Conservation (phyloP, 2,329 filamentous ascomycete species). For the Colletotrichum salicis region DNA sequence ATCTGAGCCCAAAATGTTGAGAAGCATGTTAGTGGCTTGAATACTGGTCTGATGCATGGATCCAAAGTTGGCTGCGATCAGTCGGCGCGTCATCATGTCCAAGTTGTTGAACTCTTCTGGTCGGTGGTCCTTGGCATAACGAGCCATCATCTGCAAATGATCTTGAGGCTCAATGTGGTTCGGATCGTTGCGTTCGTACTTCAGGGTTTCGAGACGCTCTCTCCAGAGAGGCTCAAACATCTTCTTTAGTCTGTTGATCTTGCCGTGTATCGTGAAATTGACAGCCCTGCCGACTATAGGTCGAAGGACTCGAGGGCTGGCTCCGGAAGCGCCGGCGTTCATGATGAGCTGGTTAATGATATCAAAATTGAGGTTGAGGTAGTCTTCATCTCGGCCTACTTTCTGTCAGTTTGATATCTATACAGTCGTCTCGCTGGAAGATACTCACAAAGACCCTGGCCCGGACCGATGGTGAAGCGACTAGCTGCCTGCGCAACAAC, state of each 20-base stretch:
- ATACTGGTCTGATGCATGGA: slow-evolving; percentile 54
- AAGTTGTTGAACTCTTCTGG: slow-evolving; percentile 47
- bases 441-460: slow-evolving; percentile 41
- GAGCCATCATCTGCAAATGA: slow-evolving; percentile 54
- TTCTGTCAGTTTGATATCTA: background rate
- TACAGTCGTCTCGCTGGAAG: background rate
- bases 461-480: slow-evolving; percentile 46
- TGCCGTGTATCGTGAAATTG: slow-evolving; percentile 37
- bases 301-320: slow-evolving; percentile 44
- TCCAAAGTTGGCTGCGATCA: slow-evolving; percentile 48
- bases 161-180: slow-evolving; percentile 47
- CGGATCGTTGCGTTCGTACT: slow-evolving; percentile 30
- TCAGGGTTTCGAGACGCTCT: slow-evolving; percentile 39
- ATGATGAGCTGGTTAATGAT: slow-evolving; percentile 47
- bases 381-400: slow-evolving; percentile 47
- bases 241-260: slow-evolving; percentile 41
- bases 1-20: slow-evolving; percentile 50
- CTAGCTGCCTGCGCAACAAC: slow-evolving; percentile 45
- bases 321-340: slow-evolving; percentile 46
- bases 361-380: slow-evolving; percentile 43
- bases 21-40: slow-evolving; percentile 51
- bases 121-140: slow-evolving; percentile 50
- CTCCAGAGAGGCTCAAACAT: slow-evolving; percentile 41
- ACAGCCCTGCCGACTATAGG: slow-evolving; percentile 45
- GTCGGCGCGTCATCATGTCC: slow-evolving; percentile 44